Evolutionary conservation across 1,139 yeast species (phyloP), one percentile per base, ranked within the genome.

Genomic region (Geotrichum reessii): DNA sequence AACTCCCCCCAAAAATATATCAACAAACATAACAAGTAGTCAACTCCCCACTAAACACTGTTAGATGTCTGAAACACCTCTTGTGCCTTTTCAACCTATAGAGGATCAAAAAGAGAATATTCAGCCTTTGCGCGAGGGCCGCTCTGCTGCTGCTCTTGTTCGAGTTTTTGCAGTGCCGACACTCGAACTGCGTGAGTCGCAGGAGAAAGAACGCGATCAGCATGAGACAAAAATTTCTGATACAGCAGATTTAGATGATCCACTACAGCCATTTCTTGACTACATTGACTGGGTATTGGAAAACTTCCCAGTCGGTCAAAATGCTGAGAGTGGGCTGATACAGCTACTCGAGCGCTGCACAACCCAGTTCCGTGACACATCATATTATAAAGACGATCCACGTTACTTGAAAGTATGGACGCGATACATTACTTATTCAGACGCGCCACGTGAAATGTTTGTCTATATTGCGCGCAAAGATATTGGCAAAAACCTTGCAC

Each of bases 51-150:
- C 28, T 5, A 25, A 25, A 25, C 4, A 25, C 28, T 4, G 7
- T 7, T 7, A 25, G 9, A 37, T 37, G 44, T 37, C 44, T n/a
- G 44, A 37, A 5, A 4, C 19, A 37, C 44, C 21, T 46, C 63
- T 66, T 53, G 69, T 80, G 3, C 78, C 80, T 55, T 82, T 83
- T 63, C 77, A 80, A 24, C 68, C 76, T 42, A 75, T 90, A 47
- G 96, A 89, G 68, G 74, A 75, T 25, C 86, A 87, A 59, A 91
- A 91, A 72, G 97, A 91, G 71, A 91, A 91, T 67, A 85, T 91
- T 2, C 79, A 80, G 64, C 91, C 95, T 0, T 66, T 84, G 28
- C 74, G 76, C 1, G 84, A 82, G 17, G 97, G 97, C 1, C 76
- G 93, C 54, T 82, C 93, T 0, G 96, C 85, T 0, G 66, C 75